A percentile compares a stretch with the other conserved stretches of the same genome.
These are phyloP conservation scores for Leccinum solheimii DNA, from an alignment of 1,284 basidiomycete genomes.

Conservation along the genomic window DNA sequence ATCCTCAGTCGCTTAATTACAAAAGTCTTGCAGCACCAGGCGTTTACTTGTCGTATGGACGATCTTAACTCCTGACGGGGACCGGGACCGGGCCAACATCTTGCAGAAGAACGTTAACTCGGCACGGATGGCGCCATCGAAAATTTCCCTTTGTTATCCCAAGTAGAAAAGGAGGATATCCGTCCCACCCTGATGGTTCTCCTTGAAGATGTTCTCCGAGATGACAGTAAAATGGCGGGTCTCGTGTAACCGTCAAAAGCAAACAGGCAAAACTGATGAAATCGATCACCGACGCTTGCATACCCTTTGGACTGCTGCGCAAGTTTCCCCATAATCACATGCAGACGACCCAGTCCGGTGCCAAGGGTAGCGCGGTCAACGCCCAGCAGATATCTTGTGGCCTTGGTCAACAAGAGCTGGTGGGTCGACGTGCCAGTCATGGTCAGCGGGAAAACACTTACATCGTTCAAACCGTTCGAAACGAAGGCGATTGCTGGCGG, in stretches of 20 bases:
- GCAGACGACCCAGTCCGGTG: constrained; percentile 98
- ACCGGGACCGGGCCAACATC: constrained; percentile 69
- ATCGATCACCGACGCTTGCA: constrained; percentile 85
- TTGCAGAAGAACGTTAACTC: constrained; percentile 67
- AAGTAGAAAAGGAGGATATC: constrained; percentile 51
- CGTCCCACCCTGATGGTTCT: constrained; percentile 53
- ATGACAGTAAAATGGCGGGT: constrained; percentile 97
- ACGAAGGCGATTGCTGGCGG: constrained; percentile 97
- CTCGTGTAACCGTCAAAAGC: constrained; percentile 88
- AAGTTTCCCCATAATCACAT: constrained; percentile 99
- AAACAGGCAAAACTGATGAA: constrained; percentile 85
- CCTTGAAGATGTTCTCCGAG: constrained; percentile 93
- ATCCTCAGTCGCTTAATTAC: constrained; percentile 94
- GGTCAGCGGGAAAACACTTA: constrained; percentile 98
- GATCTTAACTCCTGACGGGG: constrained; percentile 88
- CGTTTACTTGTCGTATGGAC: constrained; percentile 99
- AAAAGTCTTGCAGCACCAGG: constrained; percentile 95
- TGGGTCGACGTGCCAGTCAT: constrained; percentile 99
- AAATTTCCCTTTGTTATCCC: constrained; percentile 76
- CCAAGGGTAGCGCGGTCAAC: constrained; percentile 98
- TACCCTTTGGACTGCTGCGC: constrained; percentile 87
- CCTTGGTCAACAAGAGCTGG: constrained; percentile 96
- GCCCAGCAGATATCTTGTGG: constrained; percentile 97
- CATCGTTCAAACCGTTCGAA: constrained; percentile 97
- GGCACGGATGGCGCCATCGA: constrained; percentile 90